Evolutionary conservation across 345 rosid genomes (phyloP).

Genomic region (Hibiscus mutabilis): DNA sequence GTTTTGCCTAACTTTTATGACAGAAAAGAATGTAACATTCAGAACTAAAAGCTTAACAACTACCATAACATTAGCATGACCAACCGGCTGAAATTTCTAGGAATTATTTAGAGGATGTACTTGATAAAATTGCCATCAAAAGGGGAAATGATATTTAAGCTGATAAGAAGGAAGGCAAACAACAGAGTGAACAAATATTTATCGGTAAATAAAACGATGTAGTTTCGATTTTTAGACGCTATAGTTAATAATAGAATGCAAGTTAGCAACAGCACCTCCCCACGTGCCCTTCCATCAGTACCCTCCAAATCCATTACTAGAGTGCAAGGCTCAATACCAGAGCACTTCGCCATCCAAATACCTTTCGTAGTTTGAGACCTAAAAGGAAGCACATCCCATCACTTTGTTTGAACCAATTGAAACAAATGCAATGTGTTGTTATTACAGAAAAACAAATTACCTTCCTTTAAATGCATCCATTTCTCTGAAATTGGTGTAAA

Average conservation of each 20-base stretch:
- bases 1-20: neutral
- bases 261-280: constrained; percentile 60
- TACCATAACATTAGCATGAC: neutral
- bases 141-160: neutral
- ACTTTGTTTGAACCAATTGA: constrained; percentile 12
- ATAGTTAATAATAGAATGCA: neutral
- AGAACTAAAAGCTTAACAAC: neutral
- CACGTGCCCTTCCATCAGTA: constrained; percentile 98
- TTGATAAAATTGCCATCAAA: neutral
- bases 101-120: neutral
- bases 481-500: constrained; percentile 67
- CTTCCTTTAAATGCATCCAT: constrained; percentile 99
- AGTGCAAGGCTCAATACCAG: constrained; percentile 90
- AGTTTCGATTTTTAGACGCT: neutral
- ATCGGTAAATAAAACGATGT: neutral
- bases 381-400: constrained; percentile 12
- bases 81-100: neutral
- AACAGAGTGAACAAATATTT: neutral
- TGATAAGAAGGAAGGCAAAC: neutral
- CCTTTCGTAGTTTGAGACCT: constrained; percentile 99
- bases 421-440: constrained; percentile 6
- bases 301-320: constrained; percentile 99
- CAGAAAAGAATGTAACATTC: neutral
- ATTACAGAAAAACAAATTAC: constrained; percentile 30
- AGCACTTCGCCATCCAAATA: constrained; percentile 85